Percentiles rank a stretch among this genome's conserved stretches.
phyloP scores from a whole-genome alignment of 1,284 basidiomycete species.

The Volvariella surrecta region DNA sequence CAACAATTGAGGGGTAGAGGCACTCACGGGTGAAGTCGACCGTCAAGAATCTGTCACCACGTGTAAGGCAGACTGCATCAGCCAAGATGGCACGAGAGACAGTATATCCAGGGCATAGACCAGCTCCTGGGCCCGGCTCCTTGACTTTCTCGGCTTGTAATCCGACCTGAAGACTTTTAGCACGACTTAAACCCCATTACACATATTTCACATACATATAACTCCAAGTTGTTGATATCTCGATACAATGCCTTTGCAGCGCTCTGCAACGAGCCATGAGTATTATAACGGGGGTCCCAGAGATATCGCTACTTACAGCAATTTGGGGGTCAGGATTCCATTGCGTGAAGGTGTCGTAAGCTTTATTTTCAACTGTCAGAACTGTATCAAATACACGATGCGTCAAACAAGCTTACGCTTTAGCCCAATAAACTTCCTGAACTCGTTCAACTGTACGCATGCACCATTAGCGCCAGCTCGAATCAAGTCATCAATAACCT shows the following conservation, averaged over 20 bases:
- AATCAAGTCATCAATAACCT: constrained; percentile 13
- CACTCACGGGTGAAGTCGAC: constrained; percentile 60
- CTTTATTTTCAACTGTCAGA: constrained; percentile 24
- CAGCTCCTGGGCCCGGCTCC: constrained; percentile 62
- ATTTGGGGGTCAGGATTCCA: constrained; percentile 72
- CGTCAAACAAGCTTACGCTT: constrained; percentile 22
- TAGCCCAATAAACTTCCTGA: constrained; percentile 37
- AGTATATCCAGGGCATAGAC: constrained; percentile 82
- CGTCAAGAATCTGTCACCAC: constrained; percentile 77
- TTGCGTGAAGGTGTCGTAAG: constrained; percentile 57
- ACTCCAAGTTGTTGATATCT: constrained; percentile 70
- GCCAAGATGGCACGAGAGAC: constrained; percentile 79
- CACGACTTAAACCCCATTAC: neutral
- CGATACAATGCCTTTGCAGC: constrained; percentile 65
- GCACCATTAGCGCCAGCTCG: constrained; percentile 1
- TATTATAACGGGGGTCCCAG: neutral
- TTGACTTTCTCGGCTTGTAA: constrained; percentile 75
- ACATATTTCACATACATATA: constrained; percentile 39
- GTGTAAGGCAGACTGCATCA: constrained; percentile 68
- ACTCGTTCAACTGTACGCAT: constrained; percentile 36
- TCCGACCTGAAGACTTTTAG: constrained; percentile 36
- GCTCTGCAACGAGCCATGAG: constrained; percentile 24
- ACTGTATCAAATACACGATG: neutral
- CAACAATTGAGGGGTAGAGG: neutral
- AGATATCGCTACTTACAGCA: constrained; percentile 31